These are phyloP conservation scores for Colletotrichum musicola DNA, from an alignment of 2,329 filamentous ascomycete species.

Conservation along the genomic window DNA sequence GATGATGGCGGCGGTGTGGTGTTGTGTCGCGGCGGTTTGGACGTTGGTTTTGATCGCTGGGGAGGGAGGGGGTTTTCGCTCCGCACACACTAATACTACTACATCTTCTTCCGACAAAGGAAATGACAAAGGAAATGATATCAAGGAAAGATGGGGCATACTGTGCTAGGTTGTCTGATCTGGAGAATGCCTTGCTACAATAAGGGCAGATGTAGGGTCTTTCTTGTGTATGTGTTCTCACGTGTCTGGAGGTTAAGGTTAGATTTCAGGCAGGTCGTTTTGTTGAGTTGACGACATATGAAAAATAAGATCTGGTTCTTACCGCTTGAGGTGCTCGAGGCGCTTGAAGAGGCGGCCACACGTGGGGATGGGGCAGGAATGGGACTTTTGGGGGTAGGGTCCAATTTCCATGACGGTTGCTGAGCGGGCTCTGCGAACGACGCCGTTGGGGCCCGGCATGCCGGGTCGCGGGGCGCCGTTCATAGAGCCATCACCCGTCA, in stretches of 20 bases:
- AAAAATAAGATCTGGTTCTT: conserved; percentile 65
- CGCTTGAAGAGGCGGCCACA: conserved; percentile 98
- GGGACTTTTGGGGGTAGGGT: conserved; percentile 96
- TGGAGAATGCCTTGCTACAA: conserved; percentile 98
- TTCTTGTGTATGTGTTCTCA: conserved; percentile 99
- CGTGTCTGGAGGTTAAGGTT: conserved; percentile 79
- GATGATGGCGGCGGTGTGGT: conserved; percentile 49
- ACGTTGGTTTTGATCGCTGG: conserved; percentile 44
- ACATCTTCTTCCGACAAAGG: conserved; percentile 48
- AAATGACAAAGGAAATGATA: conserved; percentile 50
- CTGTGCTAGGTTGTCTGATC: conserved; percentile 99
- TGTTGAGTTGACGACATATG: conserved; percentile 48
- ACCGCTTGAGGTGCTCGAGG: conserved; percentile 99
- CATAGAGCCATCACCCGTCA: conserved; percentile 69
- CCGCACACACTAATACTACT: conserved; percentile 50
- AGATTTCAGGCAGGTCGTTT: conserved; percentile 59
- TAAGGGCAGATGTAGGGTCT: conserved; percentile 97
- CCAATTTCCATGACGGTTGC: conserved; percentile 97
- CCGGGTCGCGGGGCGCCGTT: conserved; percentile 71
- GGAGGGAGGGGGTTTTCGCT: conserved; percentile 44
- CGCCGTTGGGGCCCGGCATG: conserved; percentile 79
- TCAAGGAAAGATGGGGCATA: conserved; percentile 66
- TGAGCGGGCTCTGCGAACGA: conserved; percentile 89
- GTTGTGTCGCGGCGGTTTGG: conserved; percentile 50
- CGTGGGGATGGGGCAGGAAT: conserved; percentile 98